Evolutionary conservation across 2,329 filamentous ascomycete genomes (phyloP).

Genomic region (Penicillium vulpinum): DNA sequence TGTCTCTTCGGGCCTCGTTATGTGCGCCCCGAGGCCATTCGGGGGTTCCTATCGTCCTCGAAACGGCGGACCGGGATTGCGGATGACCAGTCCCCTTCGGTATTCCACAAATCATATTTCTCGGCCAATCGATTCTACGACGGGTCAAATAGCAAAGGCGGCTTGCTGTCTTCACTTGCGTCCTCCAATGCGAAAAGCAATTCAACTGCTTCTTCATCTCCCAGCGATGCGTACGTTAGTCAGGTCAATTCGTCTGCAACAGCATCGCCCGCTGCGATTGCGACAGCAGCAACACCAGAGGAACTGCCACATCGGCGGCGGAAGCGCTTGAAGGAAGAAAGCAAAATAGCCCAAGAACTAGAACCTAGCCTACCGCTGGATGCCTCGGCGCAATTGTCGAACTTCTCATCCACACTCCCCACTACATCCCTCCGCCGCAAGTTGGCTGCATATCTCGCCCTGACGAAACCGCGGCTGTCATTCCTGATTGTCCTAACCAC

Average conservation of each 20-base stretch:
- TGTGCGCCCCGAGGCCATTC: conserved; percentile 22
- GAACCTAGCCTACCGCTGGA: conserved; percentile 54
- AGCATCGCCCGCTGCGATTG: conserved; percentile 19
- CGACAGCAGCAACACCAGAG: conserved; percentile 19
- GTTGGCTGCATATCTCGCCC: conserved; percentile 78
- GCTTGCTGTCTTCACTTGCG: conserved; percentile 30
- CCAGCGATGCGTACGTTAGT: conserved; percentile 17
- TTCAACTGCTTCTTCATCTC: conserved; percentile 5
- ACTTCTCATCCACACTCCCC: conserved; percentile 58
- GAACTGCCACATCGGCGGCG: conserved; percentile 47
- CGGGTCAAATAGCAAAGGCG: conserved; percentile 19
- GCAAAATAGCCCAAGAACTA: conserved; percentile 19
- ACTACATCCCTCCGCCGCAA: conserved; percentile 62
- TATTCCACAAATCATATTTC: conserved; percentile 42
- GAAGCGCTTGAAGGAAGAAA: conserved; percentile 43
- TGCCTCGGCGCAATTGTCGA: conserved; percentile 62
- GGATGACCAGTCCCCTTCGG: conserved; percentile 27
- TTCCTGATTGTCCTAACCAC: conserved; percentile 88
- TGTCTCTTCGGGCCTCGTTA: conserved; percentile 31
- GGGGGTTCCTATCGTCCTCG: conserved; percentile 35
- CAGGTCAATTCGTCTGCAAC: conserved; percentile 14
- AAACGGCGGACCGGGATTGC: conserved; percentile 32
- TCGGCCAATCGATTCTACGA: conserved; percentile 35
- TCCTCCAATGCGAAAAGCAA: conserved; percentile 21
- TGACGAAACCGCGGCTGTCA: conserved; percentile 93